These are phyloP conservation scores for Suhomyces sp. DNA, from an alignment of 805 yeast species.

Conservation along the genomic window DNA sequence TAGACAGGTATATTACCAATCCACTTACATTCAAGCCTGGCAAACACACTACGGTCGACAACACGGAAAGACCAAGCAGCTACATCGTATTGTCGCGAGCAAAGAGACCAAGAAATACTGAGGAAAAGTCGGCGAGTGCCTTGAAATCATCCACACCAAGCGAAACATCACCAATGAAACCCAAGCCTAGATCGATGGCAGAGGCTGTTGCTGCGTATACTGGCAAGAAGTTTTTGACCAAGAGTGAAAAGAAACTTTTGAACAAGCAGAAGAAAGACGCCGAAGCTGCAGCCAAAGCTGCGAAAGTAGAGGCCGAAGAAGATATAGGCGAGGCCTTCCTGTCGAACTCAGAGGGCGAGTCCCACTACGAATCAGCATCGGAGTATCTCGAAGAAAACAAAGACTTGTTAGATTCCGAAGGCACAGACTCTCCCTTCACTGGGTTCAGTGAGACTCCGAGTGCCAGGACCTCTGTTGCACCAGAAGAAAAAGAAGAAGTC, in stretches of 20 bases:
- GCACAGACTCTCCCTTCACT: slow-evolving; percentile 11
- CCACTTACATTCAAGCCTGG: slow-evolving; percentile 68
- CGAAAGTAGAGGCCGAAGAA: slow-evolving; percentile 7
- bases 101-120: slow-evolving; percentile 1
- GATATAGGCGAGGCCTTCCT: slow-evolving; percentile 18
- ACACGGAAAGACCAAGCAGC: slow-evolving; percentile 43
- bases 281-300: slow-evolving; percentile 17
- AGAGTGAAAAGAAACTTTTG: slow-evolving; percentile 40
- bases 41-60: slow-evolving; percentile 49
- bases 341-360: slow-evolving; percentile 19
- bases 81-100: slow-evolving; percentile 43
- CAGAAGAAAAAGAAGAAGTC: slow-evolving; percentile 14
- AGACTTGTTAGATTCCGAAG: too few relatives aligned
- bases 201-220: slow-evolving; percentile 61
- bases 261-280: slow-evolving; percentile 23
- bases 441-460: slow-evolving; percentile 10
- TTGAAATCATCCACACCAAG: neutral
- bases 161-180: slow-evolving; percentile 16
- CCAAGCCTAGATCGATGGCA: slow-evolving; percentile 50
- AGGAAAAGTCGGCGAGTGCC: slow-evolving; percentile 4
- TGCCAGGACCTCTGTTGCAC: slow-evolving; percentile 1
- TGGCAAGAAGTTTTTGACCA: slow-evolving; percentile 52
- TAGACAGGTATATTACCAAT: slow-evolving; percentile 59
- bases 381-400: slow-evolving; percentile 27
- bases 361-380: slow-evolving; percentile 33